Base-by-base conservation (phyloP, 2,329 filamentous ascomycete species). In the Hypoxylon sp. region DNA sequence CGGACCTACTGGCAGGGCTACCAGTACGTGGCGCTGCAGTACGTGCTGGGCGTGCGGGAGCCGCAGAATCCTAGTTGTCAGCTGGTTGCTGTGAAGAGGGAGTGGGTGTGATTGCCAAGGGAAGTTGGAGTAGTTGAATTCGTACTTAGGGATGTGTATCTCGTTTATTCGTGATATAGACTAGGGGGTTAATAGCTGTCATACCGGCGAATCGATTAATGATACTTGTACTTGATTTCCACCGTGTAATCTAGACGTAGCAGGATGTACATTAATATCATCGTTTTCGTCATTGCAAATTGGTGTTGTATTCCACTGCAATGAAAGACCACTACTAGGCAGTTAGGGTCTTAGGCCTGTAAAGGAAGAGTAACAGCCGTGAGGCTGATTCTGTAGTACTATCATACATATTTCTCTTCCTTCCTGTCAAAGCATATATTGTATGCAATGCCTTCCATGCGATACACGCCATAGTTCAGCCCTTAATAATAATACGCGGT, bases 21-120 rank as follows among this genome's bases (percentile, higher is more conserved):
- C 20, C 36, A 35, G 3, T 62, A 62, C 17, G 44, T 35, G 6
- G 60, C 60, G 11, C 52, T 62, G n/a, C 60, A 62, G 47, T 62
- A 49, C 13, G 44, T 60, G 4, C 7, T 62, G 25, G 60, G 57
- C 3, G 15, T 47, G 12, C 21, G 45, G 26, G 19, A 40, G 46
- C 51, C 60, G 21, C 60, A 62, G 52, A 62, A 62, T 15, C 60
- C 60, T 1, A 60, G 57, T 21, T 62, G 60, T 30, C 45, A 59
- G 38, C 15, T 12, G 21, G 57, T 60, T 4, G 46, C 26, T 17
- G 57, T 62, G 2, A 54, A 55, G 34, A 54, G 55, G 20, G 60
- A 59, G 2, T 61, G 25, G 12, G 4, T 52, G 20, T 54, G 26
- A 23, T 15, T 3, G 7, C 9, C n/a, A n/a, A n/a, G n/a, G n/a